Percentiles rank a stretch among this genome's conserved stretches.
Conservation (phyloP, 495 filamentous ascomycete species). For the Polyplosphaeria fusca region DNA sequence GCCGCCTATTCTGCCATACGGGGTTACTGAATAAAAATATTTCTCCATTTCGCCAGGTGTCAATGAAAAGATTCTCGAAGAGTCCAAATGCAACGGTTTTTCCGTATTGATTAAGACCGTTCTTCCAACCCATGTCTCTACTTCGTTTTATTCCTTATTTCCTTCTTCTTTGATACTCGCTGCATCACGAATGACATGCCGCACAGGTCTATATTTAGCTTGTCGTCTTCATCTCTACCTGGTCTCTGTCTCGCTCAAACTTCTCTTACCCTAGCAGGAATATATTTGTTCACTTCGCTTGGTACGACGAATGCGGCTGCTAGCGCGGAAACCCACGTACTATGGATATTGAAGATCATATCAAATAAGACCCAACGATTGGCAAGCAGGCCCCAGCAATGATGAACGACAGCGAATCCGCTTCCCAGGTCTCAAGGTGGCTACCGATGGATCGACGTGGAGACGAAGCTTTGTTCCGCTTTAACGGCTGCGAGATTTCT, state of each 20-base stretch:
- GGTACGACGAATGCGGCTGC: constrained; percentile 9
- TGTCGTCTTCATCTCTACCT: not conserved
- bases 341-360: constrained; percentile 15
- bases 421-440: constrained; percentile 1
- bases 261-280: constrained; percentile 1
- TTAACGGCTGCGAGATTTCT: not conserved
- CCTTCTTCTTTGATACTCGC: constrained; percentile 7
- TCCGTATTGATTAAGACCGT: not conserved
- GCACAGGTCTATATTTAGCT: not conserved
- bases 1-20: not conserved
- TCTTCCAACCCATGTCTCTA: not conserved
- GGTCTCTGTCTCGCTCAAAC: constrained; percentile 3
- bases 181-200: not conserved
- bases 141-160: not conserved
- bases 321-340: constrained; percentile 18
- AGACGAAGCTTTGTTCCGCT: constrained; percentile 14
- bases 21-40: not conserved
- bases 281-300: constrained; percentile 16
- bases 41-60: not conserved
- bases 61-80: not conserved
- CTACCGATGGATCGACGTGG: not conserved
- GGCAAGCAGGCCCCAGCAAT: not conserved
- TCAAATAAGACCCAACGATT: not conserved
- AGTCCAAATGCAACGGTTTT: not conserved
- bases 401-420: constrained; percentile 1